A percentile compares a stretch with the other conserved stretches of the same genome.
Conservation (phyloP, 345 rosid species). For the Limnanthes douglasii region DNA sequence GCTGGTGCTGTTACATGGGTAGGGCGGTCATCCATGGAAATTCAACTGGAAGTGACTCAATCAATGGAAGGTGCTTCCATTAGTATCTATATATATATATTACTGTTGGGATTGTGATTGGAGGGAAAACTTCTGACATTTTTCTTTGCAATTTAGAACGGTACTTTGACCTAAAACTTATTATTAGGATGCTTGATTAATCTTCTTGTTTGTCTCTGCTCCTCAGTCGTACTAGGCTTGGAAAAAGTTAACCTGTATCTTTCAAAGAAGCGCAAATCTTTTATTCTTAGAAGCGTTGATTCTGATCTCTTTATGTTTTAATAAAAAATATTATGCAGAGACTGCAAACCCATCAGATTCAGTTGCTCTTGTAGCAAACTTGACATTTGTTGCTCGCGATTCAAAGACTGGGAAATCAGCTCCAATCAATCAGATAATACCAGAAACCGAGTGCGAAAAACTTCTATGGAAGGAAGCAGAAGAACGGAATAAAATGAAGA, state of each 20-base stretch:
- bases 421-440: slow-evolving; percentile 45
- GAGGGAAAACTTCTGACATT: too few species aligned
- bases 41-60: slow-evolving; percentile 66
- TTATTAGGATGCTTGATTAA: too few species aligned
- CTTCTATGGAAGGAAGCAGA: slow-evolving; percentile 71
- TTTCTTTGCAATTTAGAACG: background rate
- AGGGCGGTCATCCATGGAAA: slow-evolving; percentile 84
- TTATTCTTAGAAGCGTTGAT: too few species aligned
- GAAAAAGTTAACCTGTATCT: background rate
- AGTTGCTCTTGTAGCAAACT: slow-evolving; percentile 59
- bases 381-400: slow-evolving; percentile 83
- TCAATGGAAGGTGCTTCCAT: slow-evolving; percentile 29
- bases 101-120: too few species aligned
- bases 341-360: slow-evolving; percentile 22
- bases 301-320: background rate
- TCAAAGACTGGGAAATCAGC: slow-evolving; percentile 66
- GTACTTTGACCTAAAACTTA: background rate
- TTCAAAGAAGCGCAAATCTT: background rate
- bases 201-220: too few species aligned
- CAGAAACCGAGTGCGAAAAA: slow-evolving; percentile 56
- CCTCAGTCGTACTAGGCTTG: too few species aligned
- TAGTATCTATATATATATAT: too few species aligned
- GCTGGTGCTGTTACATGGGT: slow-evolving; percentile 82
- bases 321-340: slow-evolving; percentile 21
- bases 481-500: slow-evolving; percentile 57